A percentile compares a stretch with the other conserved stretches of the same genome.
Conservation (phyloP, 2,329 filamentous ascomycete species). For the Xylariaceae sp. region DNA sequence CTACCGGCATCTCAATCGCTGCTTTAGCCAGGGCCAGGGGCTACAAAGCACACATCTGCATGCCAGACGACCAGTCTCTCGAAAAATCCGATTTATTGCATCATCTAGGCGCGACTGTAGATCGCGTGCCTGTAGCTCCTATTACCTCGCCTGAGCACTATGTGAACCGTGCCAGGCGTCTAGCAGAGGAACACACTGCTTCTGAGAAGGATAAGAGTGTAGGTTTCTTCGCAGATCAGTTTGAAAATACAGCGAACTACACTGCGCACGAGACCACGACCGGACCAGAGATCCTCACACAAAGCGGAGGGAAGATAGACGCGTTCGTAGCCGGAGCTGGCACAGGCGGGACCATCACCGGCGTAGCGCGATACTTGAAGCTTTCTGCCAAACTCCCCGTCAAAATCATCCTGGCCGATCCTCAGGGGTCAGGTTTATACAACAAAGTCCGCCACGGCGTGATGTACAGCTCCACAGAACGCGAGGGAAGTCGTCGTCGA, state of each 20-base stretch:
- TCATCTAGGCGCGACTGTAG: slow-evolving; percentile 88
- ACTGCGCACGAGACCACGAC: slow-evolving; percentile 76
- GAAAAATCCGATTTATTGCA: slow-evolving; percentile 88
- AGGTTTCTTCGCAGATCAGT: slow-evolving; percentile 95
- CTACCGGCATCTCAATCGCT: slow-evolving; percentile 91
- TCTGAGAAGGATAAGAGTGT: slow-evolving; percentile 56
- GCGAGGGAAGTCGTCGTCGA: slow-evolving; percentile 82
- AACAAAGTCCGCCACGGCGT: slow-evolving; percentile 91
- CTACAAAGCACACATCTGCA: slow-evolving; percentile 92
- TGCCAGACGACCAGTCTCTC: slow-evolving; percentile 84
- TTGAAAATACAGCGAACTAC: slow-evolving; percentile 89
- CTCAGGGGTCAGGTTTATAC: slow-evolving; percentile 88
- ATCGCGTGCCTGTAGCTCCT: slow-evolving; percentile 83
- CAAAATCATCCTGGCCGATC: slow-evolving; percentile 77
- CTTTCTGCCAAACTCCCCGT: slow-evolving; percentile 53
- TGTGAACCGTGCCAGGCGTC: slow-evolving; percentile 80
- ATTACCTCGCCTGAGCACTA: slow-evolving; percentile 94
- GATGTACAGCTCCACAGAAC: slow-evolving; percentile 88
- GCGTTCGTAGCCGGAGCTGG: slow-evolving; percentile 92
- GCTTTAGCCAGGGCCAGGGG: slow-evolving; percentile 83
- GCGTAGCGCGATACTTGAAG: slow-evolving; percentile 80
- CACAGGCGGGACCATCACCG: slow-evolving; percentile 89
- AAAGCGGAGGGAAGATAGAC: slow-evolving; percentile 70
- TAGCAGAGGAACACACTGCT: slow-evolving; percentile 70
- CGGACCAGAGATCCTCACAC: slow-evolving; percentile 81